These are phyloP conservation scores for Mycena maculata DNA, from an alignment of 768 basidiomycete genomes.

Conservation along the genomic window DNA sequence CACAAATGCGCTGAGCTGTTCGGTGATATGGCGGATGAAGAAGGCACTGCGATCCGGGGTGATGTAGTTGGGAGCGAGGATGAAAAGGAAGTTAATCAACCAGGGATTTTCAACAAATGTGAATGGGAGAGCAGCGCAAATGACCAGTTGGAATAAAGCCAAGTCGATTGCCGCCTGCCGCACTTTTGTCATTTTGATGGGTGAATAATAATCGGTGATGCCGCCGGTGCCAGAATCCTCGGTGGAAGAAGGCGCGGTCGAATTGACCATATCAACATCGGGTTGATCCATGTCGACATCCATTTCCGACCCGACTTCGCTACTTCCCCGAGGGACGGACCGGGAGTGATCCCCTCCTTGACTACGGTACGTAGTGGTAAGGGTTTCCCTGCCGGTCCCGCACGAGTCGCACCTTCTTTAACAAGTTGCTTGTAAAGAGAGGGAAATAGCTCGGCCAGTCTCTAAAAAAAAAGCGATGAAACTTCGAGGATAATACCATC, in stretches of 20 bases:
- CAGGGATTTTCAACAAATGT: conserved; percentile 24
- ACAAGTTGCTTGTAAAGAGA: not conserved
- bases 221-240: not conserved
- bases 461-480: not conserved
- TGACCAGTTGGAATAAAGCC: conserved; percentile 21
- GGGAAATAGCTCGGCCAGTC: not conserved
- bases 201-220: conserved; percentile 1
- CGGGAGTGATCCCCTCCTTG: conserved; percentile 9
- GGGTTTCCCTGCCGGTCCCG: not conserved
- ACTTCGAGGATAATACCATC: not conserved
- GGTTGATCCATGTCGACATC: no score
- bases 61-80: not conserved
- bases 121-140: conserved; percentile 23
- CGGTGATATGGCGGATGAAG: not conserved
- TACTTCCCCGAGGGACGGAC: no score
- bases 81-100: conserved; percentile 13
- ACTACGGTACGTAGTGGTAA: conserved; percentile 1
- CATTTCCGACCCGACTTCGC: not conserved
- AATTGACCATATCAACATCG: no score
- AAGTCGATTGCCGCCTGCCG: conserved; percentile 17
- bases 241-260: no score
- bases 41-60: not conserved
- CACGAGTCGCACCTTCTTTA: not conserved
- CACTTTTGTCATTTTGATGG: not conserved
- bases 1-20: not conserved